phyloP scores from a whole-genome alignment of 306 rosid species.

The Crotalaria pallida region DNA sequence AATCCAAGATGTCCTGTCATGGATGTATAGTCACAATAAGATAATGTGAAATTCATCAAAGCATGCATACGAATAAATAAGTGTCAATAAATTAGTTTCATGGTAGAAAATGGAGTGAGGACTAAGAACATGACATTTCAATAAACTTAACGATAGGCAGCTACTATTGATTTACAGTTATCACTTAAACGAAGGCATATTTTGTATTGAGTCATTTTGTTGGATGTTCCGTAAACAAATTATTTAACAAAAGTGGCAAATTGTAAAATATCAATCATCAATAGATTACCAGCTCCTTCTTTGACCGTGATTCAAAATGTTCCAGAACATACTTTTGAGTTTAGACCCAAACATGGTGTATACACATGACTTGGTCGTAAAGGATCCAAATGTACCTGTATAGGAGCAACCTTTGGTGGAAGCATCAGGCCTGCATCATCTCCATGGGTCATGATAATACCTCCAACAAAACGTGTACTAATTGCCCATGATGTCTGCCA shows the following conservation, averaged over 20 bases:
- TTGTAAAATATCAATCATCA: not conserved
- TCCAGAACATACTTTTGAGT: not conserved
- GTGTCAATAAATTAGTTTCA: not conserved
- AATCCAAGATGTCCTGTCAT: not conserved
- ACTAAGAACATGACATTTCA: constrained; percentile 4
- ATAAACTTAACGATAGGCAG: not conserved
- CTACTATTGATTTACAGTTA: not conserved
- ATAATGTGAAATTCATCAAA: not conserved
- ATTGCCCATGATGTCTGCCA: constrained; percentile 99
- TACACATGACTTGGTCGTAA: not conserved
- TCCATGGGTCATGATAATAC: constrained; percentile 95
- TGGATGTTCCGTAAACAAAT: not conserved
- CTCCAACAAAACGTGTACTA: constrained; percentile 96
- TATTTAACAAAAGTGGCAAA: constrained; percentile 4
- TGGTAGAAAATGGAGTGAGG: not conserved
- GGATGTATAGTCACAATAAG: not conserved
- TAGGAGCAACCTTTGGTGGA: constrained; percentile 90
- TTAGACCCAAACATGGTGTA: not conserved
- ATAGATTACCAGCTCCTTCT: not conserved
- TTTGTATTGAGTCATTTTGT: not conserved
- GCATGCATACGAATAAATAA: not conserved
- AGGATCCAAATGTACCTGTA: constrained; percentile 53
- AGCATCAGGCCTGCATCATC: constrained; percentile 94
- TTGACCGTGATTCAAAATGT: constrained; percentile 1
- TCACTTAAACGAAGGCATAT: not conserved